Evolutionary conservation across 2,329 filamentous ascomycete genomes (phyloP), one percentile per base, ranked within the genome.

Genomic region (Leptographium procerum): DNA sequence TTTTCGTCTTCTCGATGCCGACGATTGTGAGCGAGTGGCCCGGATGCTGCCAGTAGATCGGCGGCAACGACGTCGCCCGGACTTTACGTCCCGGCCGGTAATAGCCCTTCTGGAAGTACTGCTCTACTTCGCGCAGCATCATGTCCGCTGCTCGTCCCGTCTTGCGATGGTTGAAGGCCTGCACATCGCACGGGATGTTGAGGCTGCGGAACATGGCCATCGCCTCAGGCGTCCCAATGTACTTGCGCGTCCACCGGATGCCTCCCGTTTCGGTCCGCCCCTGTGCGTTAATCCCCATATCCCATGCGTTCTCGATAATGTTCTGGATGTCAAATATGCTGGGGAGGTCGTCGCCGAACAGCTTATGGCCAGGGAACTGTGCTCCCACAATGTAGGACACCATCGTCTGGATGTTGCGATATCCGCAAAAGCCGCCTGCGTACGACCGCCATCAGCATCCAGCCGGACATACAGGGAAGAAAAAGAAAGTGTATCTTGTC

Each of bases 321-420:
- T 95, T 87, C 68, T 97, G 94, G 9, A 97, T 82, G 55, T 86
- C 76, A 57, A 96, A 82, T 31, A 97, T 88, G 3, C 83, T 84
- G 0, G 94, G 92, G 7, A 91, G 74, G 1, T 73, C 75, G 5
- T 75, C 73, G 1, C 75, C 70, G 60, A 95, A 88, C 53, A 75
- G 71, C 47, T 85, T 75, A 61, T 79, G 71, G 0, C 87, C 88
- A 14, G 75, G 71, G 14, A 75, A 76, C 45, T 74, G 69, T 1
- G 81, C 73, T 10, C 79, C 80, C 60, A 85, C 81, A 24, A 96
- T 82, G 68, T 89, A 91, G 0, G 91, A 92, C 16, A 87, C 75
- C 64, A 96, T 72, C 85, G 95, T 95, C 69, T 97, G 94, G 34
- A 96, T 95, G 67, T 95, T 97, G 47, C 92, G 82, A 69, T 96